Evolutionary conservation across 2,329 filamentous ascomycete species (phyloP).

Genomic region (Ceratocystis smalleyi): DNA sequence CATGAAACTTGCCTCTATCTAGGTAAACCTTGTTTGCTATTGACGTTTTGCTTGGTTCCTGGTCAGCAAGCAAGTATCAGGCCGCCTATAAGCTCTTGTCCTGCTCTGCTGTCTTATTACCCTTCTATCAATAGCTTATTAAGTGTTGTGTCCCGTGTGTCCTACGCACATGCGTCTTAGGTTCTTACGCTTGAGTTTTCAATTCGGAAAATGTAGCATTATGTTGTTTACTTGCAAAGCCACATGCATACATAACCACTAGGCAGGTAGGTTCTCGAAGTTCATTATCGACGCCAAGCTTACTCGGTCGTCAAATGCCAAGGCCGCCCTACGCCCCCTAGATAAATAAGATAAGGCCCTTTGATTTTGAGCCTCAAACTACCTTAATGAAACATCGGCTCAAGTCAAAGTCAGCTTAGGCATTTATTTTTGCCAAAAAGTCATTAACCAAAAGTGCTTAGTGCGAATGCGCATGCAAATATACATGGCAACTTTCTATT

Average conservation of each 20-base stretch:
- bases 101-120: neutral
- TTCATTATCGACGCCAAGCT: neutral
- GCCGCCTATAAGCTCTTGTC: neutral
- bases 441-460: neutral
- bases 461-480: neutral
- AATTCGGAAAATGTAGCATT: neutral
- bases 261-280: neutral
- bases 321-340: conserved; percentile 6
- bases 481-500: neutral
- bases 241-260: neutral
- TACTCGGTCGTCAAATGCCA: conserved; percentile 1
- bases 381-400: conserved; percentile 8
- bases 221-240: neutral
- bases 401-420: neutral
- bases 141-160: neutral
- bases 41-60: neutral
- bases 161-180: neutral
- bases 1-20: neutral
- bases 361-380: conserved; percentile 8
- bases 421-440: neutral
- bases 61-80: neutral
- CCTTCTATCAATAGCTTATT: too few species aligned
- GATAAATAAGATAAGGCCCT: neutral
- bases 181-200: neutral
- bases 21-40: neutral